Percentiles rank a stretch among this genome's conserved stretches.
phyloP scores from a whole-genome alignment of 2,329 filamentous ascomycete species.

The Sarocladium oryzae region DNA sequence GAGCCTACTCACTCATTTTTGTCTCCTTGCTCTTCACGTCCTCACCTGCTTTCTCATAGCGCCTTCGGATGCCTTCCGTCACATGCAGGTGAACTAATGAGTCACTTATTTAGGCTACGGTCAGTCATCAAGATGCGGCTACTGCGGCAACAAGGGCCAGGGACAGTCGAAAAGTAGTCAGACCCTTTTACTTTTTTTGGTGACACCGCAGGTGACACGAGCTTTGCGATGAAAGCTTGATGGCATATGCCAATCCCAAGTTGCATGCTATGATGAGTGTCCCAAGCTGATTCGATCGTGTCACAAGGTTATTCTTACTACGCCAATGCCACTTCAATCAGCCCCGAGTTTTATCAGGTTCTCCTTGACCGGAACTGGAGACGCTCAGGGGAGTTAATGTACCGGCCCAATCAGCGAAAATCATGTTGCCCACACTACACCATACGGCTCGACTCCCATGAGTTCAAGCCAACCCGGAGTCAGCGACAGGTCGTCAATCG shows the following conservation, averaged over 20 bases:
- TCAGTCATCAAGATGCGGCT: constrained; percentile 46
- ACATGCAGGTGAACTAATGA: background rate
- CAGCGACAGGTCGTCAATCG: constrained; percentile 71
- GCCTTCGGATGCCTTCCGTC: background rate
- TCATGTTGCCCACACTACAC: constrained; percentile 93
- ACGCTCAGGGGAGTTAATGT: constrained; percentile 63
- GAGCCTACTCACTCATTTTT: too few relatives aligned
- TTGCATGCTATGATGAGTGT: too few relatives aligned
- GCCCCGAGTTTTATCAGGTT: constrained; percentile 60
- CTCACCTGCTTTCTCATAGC: background rate
- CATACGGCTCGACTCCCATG: constrained; percentile 61
- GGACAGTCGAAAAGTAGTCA: constrained; percentile 42
- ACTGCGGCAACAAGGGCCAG: constrained; percentile 41
- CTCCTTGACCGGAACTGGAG: constrained; percentile 74
- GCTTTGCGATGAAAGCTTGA: too few relatives aligned
- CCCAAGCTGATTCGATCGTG: background rate
- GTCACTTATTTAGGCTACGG: constrained; percentile 36
- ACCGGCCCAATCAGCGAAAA: constrained; percentile 68
- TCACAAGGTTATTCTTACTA: constrained; percentile 64
- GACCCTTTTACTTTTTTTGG: too few relatives aligned
- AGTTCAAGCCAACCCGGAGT: constrained; percentile 61
- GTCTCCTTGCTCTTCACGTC: too few relatives aligned
- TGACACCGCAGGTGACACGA: too few relatives aligned
- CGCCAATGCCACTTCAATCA: constrained; percentile 53
- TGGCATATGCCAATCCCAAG: too few relatives aligned